Conservation (phyloP, 169 alveolate genomes). For the Plasmodium yoelii region DNA sequence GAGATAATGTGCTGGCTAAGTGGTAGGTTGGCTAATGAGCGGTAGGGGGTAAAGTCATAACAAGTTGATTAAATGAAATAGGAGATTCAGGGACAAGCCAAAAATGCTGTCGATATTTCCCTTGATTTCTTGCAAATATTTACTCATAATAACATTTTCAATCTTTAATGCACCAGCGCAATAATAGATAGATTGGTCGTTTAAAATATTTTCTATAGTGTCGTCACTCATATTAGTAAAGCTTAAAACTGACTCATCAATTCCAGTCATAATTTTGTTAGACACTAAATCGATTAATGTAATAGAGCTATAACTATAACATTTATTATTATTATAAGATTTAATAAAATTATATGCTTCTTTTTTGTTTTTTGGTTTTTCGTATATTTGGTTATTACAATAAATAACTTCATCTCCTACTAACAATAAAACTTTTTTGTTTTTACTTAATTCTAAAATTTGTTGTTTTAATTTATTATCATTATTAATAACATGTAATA, state of each 20-base stretch:
- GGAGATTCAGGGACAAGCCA: slow-evolving; percentile 54
- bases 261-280: slow-evolving; percentile 48
- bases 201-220: slow-evolving; percentile 22
- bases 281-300: slow-evolving; percentile 42
- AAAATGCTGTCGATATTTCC: slow-evolving; percentile 70
- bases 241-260: slow-evolving; percentile 49
- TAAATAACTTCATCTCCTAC: slow-evolving; percentile 74
- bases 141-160: slow-evolving; percentile 51
- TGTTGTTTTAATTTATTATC: slow-evolving; percentile 2
- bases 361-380: slow-evolving; percentile 49
- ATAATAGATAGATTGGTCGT: slow-evolving; percentile 35
- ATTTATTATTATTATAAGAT: slow-evolving; percentile 45
- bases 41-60: slow-evolving; percentile 11
- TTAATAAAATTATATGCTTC: slow-evolving; percentile 61
- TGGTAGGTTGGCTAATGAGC: too few relatives aligned
- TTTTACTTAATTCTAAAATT: slow-evolving; percentile 22
- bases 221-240: slow-evolving; percentile 36
- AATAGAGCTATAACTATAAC: slow-evolving; percentile 55
- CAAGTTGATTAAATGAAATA: slow-evolving; percentile 44
- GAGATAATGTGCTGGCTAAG: too few relatives aligned
- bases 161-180: slow-evolving; percentile 74
- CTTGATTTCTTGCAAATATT: slow-evolving; percentile 35
- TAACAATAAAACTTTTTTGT: slow-evolving; percentile 32
- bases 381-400: slow-evolving; percentile 60
- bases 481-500: slow-evolving; percentile 33